Evolutionary conservation across 495 filamentous ascomycete genomes (phyloP).

Genomic region (Mytilinidion resinicola): DNA sequence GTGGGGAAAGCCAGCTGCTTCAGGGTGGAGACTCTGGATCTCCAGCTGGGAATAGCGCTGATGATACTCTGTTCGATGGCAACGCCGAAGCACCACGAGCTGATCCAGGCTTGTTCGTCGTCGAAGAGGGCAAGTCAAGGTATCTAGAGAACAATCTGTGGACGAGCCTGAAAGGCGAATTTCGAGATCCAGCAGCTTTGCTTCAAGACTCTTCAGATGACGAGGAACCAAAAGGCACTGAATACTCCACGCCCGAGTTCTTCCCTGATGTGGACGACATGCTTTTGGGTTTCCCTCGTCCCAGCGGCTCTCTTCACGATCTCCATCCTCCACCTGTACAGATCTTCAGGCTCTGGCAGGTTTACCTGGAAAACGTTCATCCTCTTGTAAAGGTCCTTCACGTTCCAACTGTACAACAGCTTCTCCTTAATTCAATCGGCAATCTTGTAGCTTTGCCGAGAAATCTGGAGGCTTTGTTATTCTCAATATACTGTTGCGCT

Average conservation of each 20-base stretch:
- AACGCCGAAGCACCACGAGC: neutral
- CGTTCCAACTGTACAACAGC: slow-evolving; percentile 54
- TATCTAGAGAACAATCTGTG: slow-evolving; percentile 24
- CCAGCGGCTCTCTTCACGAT: slow-evolving; percentile 2
- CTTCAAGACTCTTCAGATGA: slow-evolving; percentile 16
- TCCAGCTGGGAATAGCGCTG: too few species aligned
- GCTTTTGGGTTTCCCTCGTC: slow-evolving; percentile 4
- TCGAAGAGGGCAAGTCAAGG: slow-evolving; percentile 10
- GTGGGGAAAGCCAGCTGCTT: neutral
- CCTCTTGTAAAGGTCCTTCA: slow-evolving; percentile 67
- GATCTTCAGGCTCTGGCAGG: slow-evolving; percentile 57
- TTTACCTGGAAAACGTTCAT: slow-evolving; percentile 41
- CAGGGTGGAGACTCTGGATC: too few species aligned
- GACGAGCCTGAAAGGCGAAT: slow-evolving; percentile 17
- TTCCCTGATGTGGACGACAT: slow-evolving; percentile 4
- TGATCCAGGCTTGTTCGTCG: slow-evolving; percentile 7
- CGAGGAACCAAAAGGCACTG: neutral
- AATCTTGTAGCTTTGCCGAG: slow-evolving; percentile 40
- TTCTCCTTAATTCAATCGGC: slow-evolving; percentile 41
- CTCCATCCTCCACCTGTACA: slow-evolving; percentile 25
- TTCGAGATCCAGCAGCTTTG: slow-evolving; percentile 18
- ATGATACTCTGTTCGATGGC: neutral
- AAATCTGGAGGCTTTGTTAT: slow-evolving; percentile 41
- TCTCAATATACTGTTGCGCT: slow-evolving; percentile 50
- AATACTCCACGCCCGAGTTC: neutral